These are phyloP conservation scores for Microcos paniculata DNA, from an alignment of 345 rosid species.

Conservation along the genomic window DNA sequence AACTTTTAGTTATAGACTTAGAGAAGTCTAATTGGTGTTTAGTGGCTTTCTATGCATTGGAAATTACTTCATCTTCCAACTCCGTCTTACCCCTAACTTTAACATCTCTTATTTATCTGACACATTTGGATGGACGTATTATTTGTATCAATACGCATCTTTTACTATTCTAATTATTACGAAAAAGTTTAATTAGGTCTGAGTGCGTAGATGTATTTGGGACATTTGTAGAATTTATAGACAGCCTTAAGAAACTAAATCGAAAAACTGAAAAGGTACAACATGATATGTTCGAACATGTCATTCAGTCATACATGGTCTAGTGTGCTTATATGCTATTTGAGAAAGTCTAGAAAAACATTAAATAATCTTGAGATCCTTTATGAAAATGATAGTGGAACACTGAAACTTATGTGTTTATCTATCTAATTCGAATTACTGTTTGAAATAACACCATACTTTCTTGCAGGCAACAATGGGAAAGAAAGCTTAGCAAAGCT, in stretches of 20 bases:
- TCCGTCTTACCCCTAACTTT: no score
- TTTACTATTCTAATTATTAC: no score
- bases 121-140: no score
- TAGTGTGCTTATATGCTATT: background rate
- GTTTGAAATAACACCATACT: background rate
- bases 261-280: constrained; percentile 74
- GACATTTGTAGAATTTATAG: constrained; percentile 68
- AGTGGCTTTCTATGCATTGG: no score
- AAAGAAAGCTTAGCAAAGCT: constrained; percentile 81
- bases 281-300: background rate
- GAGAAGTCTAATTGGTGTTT: no score
- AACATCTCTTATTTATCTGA: no score
- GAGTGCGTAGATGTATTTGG: no score
- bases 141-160: no score
- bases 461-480: constrained; percentile 83
- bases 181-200: no score
- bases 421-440: background rate
- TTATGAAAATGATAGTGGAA: background rate
- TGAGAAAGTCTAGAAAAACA: background rate
- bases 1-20: no score
- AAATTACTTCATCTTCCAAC: no score
- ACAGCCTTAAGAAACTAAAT: constrained; percentile 67
- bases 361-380: background rate
- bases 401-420: background rate
- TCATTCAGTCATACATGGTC: background rate